phyloP scores from a whole-genome alignment of 768 basidiomycete species.

The Collybia sordida region DNA sequence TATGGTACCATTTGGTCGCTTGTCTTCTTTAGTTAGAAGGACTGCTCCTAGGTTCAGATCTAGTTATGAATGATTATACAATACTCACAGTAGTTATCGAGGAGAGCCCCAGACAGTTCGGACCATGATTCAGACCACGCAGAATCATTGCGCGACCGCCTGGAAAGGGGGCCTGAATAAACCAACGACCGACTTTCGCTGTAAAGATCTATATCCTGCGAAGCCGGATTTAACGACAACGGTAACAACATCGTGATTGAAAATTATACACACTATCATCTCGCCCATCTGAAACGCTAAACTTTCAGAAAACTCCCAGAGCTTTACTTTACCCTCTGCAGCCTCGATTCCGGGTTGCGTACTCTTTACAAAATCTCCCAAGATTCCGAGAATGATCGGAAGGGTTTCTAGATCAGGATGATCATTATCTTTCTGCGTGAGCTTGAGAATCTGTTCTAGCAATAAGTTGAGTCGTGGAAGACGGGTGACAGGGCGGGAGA shows the following conservation, averaged over 20 bases:
- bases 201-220: slow-evolving; percentile 80
- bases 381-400: slow-evolving; percentile 65
- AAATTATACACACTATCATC: slow-evolving; percentile 60
- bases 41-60: slow-evolving; percentile 39
- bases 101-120: slow-evolving; percentile 62
- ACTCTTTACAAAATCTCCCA: slow-evolving; percentile 75
- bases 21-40: slow-evolving; percentile 63
- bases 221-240: slow-evolving; percentile 1
- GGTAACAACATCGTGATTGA: background rate
- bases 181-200: slow-evolving; percentile 74
- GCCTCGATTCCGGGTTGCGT: slow-evolving; percentile 89
- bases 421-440: slow-evolving; percentile 60
- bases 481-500: slow-evolving; percentile 87
- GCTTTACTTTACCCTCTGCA: slow-evolving; percentile 89
- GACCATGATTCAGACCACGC: slow-evolving; percentile 76
- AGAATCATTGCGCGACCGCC: slow-evolving; percentile 62
- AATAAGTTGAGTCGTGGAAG: slow-evolving; percentile 78
- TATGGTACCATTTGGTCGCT: slow-evolving; percentile 41
- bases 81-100: slow-evolving; percentile 75
- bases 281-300: slow-evolving; percentile 76
- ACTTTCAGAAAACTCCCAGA: slow-evolving; percentile 79
- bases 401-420: slow-evolving; percentile 80
- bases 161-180: slow-evolving; percentile 61
- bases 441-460: slow-evolving; percentile 66
- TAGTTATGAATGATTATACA: background rate